Base-by-base conservation (phyloP, 2,329 filamentous ascomycete genomes). In the Aspergillus puulaauensis region DNA sequence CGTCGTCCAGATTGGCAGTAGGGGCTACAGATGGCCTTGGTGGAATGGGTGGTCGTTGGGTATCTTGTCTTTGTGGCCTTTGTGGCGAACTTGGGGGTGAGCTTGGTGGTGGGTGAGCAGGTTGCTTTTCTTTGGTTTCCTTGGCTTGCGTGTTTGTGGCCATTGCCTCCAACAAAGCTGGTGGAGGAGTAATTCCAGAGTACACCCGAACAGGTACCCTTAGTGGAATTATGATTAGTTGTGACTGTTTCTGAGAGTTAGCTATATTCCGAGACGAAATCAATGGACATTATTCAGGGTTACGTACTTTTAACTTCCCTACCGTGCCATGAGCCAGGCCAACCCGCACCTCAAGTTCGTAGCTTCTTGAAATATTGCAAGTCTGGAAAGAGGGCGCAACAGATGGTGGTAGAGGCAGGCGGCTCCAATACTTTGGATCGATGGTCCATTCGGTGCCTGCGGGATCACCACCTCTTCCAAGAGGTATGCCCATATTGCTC, bases 351-450 rank as follows among this genome's bases (percentile, higher is more conserved):
- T 97, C 91, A 39, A 99, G 77, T 70, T 93, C 89, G 73, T 99
- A 98, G 52, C 79, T 82, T 27, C 93, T 85, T 52, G 84, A 83
- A 49, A 98, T 83, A 73, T 98, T 98, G 76, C 95, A 99, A 1
- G 92, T 91, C 49, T 86, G 81, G 70, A 99, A 99, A 0, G 87
- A 88, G 0, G 95, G 95, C 9, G 91, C 88, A 11, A 99, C 86
- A 0, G 90, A 93, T 71, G 91, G 95, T 2, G 93, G 95, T 6
- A 98, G 79, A 0, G 86, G 80, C 50, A 85, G 80, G 41, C 80
- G 80, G 61, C 84, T 84, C 95, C 95, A 99, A 41, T 93, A 71
- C 2, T 80, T 81, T 48, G 85, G 78, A 56, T 92, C 88, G 23
- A 96, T 71, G n/a, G 83, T 80, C 56, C 87, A 79, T 67, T 96